Evolutionary conservation across 805 yeast species (phyloP), one percentile per base, ranked within the genome.

Genomic region (Pichia occidentalis): DNA sequence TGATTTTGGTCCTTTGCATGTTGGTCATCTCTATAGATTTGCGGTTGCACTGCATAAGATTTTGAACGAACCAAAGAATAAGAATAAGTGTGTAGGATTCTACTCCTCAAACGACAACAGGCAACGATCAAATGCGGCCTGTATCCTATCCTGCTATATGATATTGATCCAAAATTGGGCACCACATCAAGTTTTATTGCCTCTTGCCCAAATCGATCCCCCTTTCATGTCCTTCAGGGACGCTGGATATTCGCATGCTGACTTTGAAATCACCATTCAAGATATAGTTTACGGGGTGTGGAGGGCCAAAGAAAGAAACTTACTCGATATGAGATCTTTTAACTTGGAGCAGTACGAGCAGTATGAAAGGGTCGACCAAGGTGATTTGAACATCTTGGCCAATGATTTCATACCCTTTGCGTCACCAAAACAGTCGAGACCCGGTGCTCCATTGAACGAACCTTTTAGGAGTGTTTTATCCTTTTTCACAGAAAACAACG

Each of bases 391-490:
- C 59, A 80, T 82, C 25, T 67, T 92, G 33, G 84, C 95, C 3
- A 90, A 92, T 44, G 95, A 92, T 57, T 92, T 90, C 53, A 81
- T 92, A 48, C 98, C 98, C 22, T 92, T 92, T 70, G 98, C 98
- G 5, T 87, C 97, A 2, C 98, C 98, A 3, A 86, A 80, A 51
- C 92, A 84, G 57, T 63, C 68, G 19, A 60, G 67, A 32, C 64
- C 73, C 7, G 73, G 76, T 28, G 62, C 67, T 26, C 61, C 67
- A 22, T 45, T 82, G 37, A 81, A 80, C 51, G 88, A 80, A 53
- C 85, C 92, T 1, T 86, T 88, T 58, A 73, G 68, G 49, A 81
- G 81, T 50, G 97, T 92, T 2, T 64, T 92, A 43, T 80, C 77
- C 42, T 90, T 75, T 57, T 92, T 92, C 58, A 64, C 66, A 39